Conservation (phyloP, 2,329 filamentous ascomycete species). For the Drechslerella coelobrocha region DNA sequence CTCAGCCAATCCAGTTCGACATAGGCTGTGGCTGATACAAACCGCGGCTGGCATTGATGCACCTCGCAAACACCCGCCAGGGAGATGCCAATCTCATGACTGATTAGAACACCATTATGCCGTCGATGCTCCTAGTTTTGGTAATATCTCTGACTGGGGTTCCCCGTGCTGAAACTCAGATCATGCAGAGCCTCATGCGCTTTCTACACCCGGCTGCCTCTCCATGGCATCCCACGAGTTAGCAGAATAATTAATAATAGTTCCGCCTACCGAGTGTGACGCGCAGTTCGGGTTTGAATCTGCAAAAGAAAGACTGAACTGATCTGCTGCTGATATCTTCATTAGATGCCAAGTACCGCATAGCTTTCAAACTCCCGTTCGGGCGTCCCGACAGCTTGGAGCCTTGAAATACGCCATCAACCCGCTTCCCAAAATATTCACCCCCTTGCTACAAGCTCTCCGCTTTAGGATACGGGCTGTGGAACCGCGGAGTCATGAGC, state of each 20-base stretch:
- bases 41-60: constrained; percentile 12
- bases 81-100: constrained; percentile 31
- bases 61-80: neutral
- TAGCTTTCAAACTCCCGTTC: neutral
- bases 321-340: too few species aligned
- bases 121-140: neutral
- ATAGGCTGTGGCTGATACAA: constrained; percentile 39
- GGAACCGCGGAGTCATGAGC: constrained; percentile 28
- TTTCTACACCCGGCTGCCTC: constrained; percentile 15
- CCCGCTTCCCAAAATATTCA: constrained; percentile 23
- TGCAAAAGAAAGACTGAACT: too few species aligned
- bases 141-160: too few species aligned
- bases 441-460: constrained; percentile 12
- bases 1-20: neutral
- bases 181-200: constrained; percentile 39
- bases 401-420: constrained; percentile 16
- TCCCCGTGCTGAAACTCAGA: too few species aligned
- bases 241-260: neutral
- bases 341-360: too few species aligned
- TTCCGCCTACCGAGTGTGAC: constrained; percentile 4
- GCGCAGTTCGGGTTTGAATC: constrained; percentile 20
- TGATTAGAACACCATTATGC: neutral
- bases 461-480: constrained; percentile 21
- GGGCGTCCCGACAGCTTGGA: constrained; percentile 12
- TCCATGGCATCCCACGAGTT: too few species aligned